Base-by-base conservation (phyloP, 306 rosid species). In the Lathyrus sativus region DNA sequence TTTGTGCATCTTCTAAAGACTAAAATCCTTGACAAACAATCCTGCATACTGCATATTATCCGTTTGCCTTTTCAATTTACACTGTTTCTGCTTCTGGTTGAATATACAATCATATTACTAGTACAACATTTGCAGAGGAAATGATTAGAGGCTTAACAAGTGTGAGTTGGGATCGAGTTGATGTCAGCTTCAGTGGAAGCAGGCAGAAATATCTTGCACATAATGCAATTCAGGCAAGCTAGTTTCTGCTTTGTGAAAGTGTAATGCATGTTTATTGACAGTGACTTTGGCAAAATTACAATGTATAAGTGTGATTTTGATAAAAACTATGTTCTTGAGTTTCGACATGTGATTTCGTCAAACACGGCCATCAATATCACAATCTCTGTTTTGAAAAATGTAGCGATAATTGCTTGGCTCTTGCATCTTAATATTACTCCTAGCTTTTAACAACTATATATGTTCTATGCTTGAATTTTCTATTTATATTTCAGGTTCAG, bases 101-200 rank as follows among this genome's bases (percentile, higher is more conserved):
- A 67, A 33, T 50, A 10, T 51, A 15, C 44, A 29, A 28, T 48
- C 45, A 49, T 19, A 66, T 48, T 46, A 45, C 15, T 74, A 4
- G 4, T 31, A 5, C 7, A 15, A 45, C 19, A 38, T 26, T 67
- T 82, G 74, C 61, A 92, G 98, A 90, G 81, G 87, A 82, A 81
- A 90, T 92, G 93, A 55, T 92, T 38, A 83, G 87, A 75, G 76
- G 88, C 53, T 79, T 92, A 74, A 85, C 89, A 31, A 76, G 78
- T 18, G 41, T 92, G 85, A 81, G 87, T 75, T 93, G 98, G 97
- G 98, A 90, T 46, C 68, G 96, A 44, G 71, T 93, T 56, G 97
- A 93, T 79, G 93, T 93, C 50, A 84, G 77, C 77, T 93, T 93
- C 70, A 76, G 79, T 8, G 82, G 89, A 57, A 86, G 83, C 64